Percentiles rank a stretch among this genome's conserved stretches.
Conservation (phyloP, 306 rosid species). For the Lagenaria siceraria region DNA sequence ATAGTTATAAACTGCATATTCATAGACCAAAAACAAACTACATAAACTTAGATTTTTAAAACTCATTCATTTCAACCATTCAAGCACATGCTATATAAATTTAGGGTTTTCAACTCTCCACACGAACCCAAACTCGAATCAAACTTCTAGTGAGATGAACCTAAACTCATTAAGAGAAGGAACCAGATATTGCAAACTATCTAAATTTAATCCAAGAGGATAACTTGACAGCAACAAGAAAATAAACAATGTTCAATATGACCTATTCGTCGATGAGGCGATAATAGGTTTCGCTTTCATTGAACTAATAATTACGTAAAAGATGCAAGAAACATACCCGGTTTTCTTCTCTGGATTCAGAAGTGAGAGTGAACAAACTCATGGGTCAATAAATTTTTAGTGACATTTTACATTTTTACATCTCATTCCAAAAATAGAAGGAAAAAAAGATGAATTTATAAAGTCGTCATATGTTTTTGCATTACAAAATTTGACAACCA, state of each 20-base stretch:
- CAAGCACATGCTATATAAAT: neutral
- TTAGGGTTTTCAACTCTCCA: neutral
- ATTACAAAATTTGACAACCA: constrained; percentile 11
- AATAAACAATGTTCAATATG: neutral
- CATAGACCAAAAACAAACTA: neutral
- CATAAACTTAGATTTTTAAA: neutral
- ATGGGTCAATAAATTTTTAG: neutral
- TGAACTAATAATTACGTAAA: neutral
- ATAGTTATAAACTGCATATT: neutral
- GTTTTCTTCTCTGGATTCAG: neutral
- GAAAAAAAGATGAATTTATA: constrained; percentile 1
- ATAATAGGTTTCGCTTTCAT: neutral
- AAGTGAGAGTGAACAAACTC: neutral
- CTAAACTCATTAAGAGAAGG: neutral
- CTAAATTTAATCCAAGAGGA: neutral
- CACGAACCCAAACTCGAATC: neutral
- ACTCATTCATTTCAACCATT: neutral
- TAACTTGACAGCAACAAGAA: neutral
- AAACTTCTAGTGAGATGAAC: neutral
- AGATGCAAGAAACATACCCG: neutral
- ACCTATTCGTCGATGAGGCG: neutral
- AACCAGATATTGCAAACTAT: neutral
- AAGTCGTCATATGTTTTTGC: constrained; percentile 3
- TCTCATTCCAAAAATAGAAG: constrained; percentile 8
- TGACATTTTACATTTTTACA: neutral